phyloP scores from a whole-genome alignment of 2,329 filamentous ascomycete species.

The Fusarium compactum region DNA sequence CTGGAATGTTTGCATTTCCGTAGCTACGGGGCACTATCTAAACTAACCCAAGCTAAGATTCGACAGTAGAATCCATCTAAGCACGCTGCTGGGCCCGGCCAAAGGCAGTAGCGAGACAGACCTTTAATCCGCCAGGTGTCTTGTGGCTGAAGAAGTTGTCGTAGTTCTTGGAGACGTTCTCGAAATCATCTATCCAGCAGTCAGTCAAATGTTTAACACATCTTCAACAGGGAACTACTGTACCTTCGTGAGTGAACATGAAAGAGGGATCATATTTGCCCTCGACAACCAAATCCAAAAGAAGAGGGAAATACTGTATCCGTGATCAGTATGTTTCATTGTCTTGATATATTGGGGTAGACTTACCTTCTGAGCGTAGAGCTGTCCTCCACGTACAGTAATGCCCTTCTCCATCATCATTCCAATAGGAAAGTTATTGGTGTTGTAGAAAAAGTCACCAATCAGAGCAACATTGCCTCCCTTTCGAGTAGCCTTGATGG shows the following conservation, averaged over 20 bases:
- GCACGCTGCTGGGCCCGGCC: neutral
- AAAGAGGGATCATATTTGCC: slow-evolving; percentile 9
- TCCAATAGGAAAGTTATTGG: slow-evolving; percentile 12
- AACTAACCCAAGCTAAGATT: no score
- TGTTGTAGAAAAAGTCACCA: slow-evolving; percentile 1
- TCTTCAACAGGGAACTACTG: rapidly evolving
- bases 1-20: neutral
- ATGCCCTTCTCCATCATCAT: slow-evolving; percentile 15
- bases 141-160: slow-evolving; percentile 2
- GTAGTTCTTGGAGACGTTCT: neutral
- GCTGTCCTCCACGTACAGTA: slow-evolving; percentile 6
- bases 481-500: slow-evolving; percentile 2
- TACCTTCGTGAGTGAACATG: slow-evolving; percentile 9
- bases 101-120: slow-evolving; percentile 5
- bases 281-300: neutral
- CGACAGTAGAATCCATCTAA: neutral
- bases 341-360: rapidly evolving
- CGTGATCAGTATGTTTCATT: rapidly evolving
- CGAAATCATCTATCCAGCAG: neutral
- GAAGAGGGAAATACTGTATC: neutral
- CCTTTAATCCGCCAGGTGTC: neutral
- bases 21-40: neutral
- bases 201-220: rapidly evolving
- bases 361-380: slow-evolving; percentile 7
- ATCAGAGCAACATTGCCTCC: neutral